These are phyloP conservation scores for Ustilago hordei DNA, from an alignment of 1,284 basidiomycete species.

Conservation along the genomic window DNA sequence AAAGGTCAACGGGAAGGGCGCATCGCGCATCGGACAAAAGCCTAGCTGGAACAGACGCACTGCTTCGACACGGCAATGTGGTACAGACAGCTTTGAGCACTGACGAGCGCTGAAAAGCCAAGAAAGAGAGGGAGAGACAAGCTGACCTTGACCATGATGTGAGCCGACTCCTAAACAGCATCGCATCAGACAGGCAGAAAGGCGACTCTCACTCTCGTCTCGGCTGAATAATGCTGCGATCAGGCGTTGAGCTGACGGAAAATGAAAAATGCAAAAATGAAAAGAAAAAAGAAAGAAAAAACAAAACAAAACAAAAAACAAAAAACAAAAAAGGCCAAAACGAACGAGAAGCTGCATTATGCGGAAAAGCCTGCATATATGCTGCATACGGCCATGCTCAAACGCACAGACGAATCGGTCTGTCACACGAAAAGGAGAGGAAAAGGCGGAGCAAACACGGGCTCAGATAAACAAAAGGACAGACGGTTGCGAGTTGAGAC, in stretches of 20 bases:
- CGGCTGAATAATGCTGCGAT: background rate
- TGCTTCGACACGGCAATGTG: background rate
- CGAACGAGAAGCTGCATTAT: background rate
- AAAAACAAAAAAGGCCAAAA: constrained; percentile 14
- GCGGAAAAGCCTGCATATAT: background rate
- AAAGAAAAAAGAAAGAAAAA: constrained; percentile 1
- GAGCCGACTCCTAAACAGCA: background rate
- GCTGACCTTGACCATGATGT: background rate
- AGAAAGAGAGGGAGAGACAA: constrained; percentile 4
- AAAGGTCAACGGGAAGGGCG: constrained; percentile 4
- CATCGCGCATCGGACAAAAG: constrained; percentile 5
- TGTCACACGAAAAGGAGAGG: constrained; percentile 8
- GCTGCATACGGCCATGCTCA: constrained; percentile 9
- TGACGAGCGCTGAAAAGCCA: background rate
- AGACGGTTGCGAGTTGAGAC: background rate
- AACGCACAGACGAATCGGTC: constrained; percentile 20
- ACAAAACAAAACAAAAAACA: constrained; percentile 6
- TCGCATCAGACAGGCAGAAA: background rate
- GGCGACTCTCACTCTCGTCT: background rate
- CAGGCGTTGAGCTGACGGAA: background rate
- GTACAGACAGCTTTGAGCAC: background rate
- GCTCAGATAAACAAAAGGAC: background rate
- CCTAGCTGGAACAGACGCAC: background rate
- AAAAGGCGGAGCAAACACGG: constrained; percentile 2
- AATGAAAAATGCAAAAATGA: background rate